These are phyloP conservation scores for Westerdykella ornata DNA, from an alignment of 2,329 filamentous ascomycete genomes.

Conservation along the genomic window DNA sequence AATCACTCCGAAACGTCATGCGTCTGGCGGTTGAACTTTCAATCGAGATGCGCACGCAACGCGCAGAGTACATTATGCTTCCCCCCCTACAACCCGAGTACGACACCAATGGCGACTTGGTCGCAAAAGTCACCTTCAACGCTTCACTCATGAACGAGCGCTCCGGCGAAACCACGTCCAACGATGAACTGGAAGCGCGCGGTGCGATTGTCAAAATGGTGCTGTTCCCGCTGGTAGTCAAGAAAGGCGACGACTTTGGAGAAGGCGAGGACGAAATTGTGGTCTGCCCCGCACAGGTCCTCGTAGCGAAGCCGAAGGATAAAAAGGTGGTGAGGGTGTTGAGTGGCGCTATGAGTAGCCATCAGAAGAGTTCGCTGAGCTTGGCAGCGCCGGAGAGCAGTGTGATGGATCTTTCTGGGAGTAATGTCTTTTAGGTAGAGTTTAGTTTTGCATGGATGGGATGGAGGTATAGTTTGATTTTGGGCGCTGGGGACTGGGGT, in stretches of 20 bases:
- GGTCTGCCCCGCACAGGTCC: slow-evolving; percentile 88
- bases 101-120: slow-evolving; percentile 83
- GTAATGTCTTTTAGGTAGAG: slow-evolving; percentile 23
- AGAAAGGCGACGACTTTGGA: slow-evolving; percentile 84
- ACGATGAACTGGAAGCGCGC: slow-evolving; percentile 72
- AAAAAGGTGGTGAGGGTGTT: slow-evolving; percentile 47
- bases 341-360: slow-evolving; percentile 44
- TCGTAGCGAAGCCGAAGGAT: slow-evolving; percentile 55
- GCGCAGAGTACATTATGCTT: slow-evolving; percentile 97
- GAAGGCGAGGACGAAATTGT: slow-evolving; percentile 91
- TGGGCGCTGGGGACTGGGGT: slow-evolving; percentile 7
- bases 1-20: slow-evolving; percentile 81
- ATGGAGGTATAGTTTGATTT: background rate
- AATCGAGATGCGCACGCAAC: slow-evolving; percentile 94
- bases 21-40: slow-evolving; percentile 82
- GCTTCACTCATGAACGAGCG: slow-evolving; percentile 92
- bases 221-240: slow-evolving; percentile 91
- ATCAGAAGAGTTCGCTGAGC: slow-evolving; percentile 24
- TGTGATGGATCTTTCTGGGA: slow-evolving; percentile 30
- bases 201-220: slow-evolving; percentile 80
- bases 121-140: slow-evolving; percentile 85
- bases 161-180: slow-evolving; percentile 61
- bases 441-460: slow-evolving; percentile 1
- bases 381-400: slow-evolving; percentile 26
- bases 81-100: slow-evolving; percentile 92